Conservation (phyloP, 2,329 filamentous ascomycete genomes). For the Arthrocladium fulminans region DNA sequence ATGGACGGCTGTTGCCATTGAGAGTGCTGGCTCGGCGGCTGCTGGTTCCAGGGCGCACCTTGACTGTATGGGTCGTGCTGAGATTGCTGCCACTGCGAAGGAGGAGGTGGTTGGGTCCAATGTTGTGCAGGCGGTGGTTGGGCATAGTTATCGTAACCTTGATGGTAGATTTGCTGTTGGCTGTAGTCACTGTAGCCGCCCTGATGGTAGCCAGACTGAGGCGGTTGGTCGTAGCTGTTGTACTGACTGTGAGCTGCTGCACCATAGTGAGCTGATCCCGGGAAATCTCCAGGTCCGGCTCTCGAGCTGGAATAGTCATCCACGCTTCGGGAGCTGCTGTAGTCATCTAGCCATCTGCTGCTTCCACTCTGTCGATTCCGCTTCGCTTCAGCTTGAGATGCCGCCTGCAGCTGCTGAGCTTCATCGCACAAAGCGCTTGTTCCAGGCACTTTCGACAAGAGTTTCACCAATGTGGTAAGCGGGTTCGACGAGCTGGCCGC, state of each 20-base stretch:
- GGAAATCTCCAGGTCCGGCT: conserved; percentile 12
- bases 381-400: conserved; percentile 55
- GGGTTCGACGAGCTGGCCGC: conserved; percentile 34
- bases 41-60: conserved; percentile 18
- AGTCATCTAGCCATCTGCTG: conserved; percentile 23
- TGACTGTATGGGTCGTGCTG: conserved; percentile 12
- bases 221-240: conserved; percentile 4
- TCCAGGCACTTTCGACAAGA: conserved; percentile 68
- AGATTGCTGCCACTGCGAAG: conserved; percentile 12
- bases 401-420: conserved; percentile 53
- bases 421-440: conserved; percentile 59
- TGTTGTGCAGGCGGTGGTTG: conserved; percentile 10
- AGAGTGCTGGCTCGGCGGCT: conserved; percentile 12
- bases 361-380: conserved; percentile 38
- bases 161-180: conserved; percentile 6
- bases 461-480: conserved; percentile 57
- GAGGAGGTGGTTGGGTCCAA: conserved; percentile 12
- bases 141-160: conserved; percentile 11
- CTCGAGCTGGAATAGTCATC: conserved; percentile 11
- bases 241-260: background rate
- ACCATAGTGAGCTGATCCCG: conserved; percentile 3
- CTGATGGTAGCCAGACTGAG: conserved; percentile 3
- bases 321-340: conserved; percentile 15
- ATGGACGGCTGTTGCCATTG: conserved; percentile 15
- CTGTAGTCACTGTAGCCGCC: conserved; percentile 3